These are phyloP conservation scores for Picochlorum costavermella DNA, from an alignment of 139 green algal species.

Conservation along the genomic window DNA sequence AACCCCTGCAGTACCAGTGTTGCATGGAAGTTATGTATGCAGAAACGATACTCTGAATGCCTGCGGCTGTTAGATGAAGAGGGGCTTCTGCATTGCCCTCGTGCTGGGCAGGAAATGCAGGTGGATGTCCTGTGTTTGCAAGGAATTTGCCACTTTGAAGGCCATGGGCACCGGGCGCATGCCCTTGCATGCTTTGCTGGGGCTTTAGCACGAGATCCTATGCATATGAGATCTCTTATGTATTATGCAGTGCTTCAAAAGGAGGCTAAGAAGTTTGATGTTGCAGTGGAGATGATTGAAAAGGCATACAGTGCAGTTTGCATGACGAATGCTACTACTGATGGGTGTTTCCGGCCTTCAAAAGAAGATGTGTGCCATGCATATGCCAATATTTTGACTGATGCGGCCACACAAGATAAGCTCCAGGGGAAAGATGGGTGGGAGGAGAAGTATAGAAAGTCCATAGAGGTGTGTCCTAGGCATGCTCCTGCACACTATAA, in stretches of 20 bases:
- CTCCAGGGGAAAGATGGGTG: constrained; percentile 23
- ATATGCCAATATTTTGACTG: constrained; percentile 71
- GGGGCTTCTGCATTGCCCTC: constrained; percentile 10
- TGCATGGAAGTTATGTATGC: neutral
- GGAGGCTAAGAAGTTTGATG: constrained; percentile 42
- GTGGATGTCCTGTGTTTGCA: constrained; percentile 42
- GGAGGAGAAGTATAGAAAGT: constrained; percentile 12
- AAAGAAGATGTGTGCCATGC: constrained; percentile 16
- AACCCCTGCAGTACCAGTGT: neutral
- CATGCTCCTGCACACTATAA: constrained; percentile 70
- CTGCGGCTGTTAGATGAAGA: constrained; percentile 23
- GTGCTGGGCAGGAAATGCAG: constrained; percentile 11
- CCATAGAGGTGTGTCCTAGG: constrained; percentile 27
- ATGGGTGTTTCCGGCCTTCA: neutral
- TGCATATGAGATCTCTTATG: constrained; percentile 39
- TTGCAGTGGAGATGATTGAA: constrained; percentile 33
- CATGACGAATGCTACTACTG: constrained; percentile 9
- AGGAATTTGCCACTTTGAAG: constrained; percentile 34
- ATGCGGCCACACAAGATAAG: constrained; percentile 77
- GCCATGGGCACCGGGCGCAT: constrained; percentile 39
- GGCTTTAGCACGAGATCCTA: constrained; percentile 29
- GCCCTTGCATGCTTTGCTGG: constrained; percentile 58
- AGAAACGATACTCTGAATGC: neutral
- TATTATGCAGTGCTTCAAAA: constrained; percentile 57
- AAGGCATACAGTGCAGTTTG: constrained; percentile 15